Evolutionary conservation across 2,329 filamentous ascomycete genomes (phyloP).

Genomic region (Diplodia sapinea): DNA sequence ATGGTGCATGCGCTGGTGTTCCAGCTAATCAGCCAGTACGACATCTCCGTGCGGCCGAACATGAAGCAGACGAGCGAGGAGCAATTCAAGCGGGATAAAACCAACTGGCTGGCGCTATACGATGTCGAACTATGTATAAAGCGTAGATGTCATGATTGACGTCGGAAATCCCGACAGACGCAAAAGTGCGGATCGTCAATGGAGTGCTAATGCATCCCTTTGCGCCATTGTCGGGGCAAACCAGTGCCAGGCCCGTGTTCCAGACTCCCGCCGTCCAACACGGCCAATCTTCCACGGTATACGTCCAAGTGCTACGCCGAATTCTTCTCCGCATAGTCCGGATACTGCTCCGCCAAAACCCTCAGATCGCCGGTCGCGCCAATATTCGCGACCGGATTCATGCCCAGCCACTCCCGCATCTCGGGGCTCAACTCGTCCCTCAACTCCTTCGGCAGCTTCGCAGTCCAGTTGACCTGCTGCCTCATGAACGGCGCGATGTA

Average conservation of each 20-base stretch:
- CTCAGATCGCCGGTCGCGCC: slow-evolving; percentile 33
- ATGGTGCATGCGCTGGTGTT: slow-evolving; percentile 23
- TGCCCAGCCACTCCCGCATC: slow-evolving; percentile 42
- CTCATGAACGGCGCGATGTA: slow-evolving; percentile 42
- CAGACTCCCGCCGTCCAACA: too few relatives aligned
- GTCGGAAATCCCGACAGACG: too few relatives aligned
- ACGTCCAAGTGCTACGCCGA: too few relatives aligned
- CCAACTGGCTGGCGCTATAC: slow-evolving; percentile 3
- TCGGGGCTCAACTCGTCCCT: slow-evolving; percentile 37
- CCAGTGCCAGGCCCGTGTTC: too few relatives aligned
- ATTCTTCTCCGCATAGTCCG: neutral
- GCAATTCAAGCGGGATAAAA: slow-evolving; percentile 6
- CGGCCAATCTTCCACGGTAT: too few relatives aligned
- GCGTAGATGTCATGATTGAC: neutral
- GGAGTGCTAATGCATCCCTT: too few relatives aligned
- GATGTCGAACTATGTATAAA: slow-evolving; percentile 14
- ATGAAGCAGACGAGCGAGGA: slow-evolving; percentile 7
- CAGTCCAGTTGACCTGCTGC: slow-evolving; percentile 45
- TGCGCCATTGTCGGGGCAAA: too few relatives aligned
- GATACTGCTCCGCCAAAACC: slow-evolving; percentile 30
- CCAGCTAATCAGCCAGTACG: slow-evolving; percentile 29
- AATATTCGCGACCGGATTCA: slow-evolving; percentile 34
- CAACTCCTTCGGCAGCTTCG: slow-evolving; percentile 40
- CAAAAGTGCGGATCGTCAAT: too few relatives aligned
- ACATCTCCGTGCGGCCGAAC: slow-evolving; percentile 2